These are phyloP conservation scores for Cornus kousa DNA, from an alignment of 148 eudicot species.

Conservation along the genomic window DNA sequence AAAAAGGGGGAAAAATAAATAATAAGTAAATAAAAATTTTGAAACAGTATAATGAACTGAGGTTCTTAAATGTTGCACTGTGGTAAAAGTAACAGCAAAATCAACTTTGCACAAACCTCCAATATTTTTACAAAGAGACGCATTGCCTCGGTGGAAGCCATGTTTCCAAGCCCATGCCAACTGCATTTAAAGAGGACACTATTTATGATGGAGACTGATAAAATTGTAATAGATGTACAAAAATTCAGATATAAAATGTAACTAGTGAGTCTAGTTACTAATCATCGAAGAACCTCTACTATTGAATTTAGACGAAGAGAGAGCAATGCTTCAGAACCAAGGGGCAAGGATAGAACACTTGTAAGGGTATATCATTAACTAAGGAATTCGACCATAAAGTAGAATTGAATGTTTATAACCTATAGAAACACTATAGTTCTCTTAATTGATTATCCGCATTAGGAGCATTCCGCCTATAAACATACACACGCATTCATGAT, in stretches of 20 bases:
- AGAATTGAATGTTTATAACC: no score
- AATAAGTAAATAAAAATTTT: neutral
- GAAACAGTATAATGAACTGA: neutral
- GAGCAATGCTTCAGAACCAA: no score
- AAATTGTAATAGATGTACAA: neutral
- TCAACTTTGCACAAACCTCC: constrained; percentile 54
- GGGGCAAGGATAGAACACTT: no score
- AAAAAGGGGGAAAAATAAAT: neutral
- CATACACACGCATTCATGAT: no score
- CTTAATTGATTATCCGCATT: no score
- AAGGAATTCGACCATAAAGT: no score
- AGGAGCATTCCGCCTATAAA: no score
- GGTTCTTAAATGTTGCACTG: neutral
- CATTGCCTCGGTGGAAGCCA: constrained; percentile 98
- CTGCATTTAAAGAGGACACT: constrained; percentile 38
- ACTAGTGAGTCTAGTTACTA: no score
- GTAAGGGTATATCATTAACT: no score
- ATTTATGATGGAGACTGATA: constrained; percentile 9
- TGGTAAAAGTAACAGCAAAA: neutral
- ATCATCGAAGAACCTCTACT: no score
- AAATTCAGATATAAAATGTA: neutral
- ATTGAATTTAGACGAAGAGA: no score
- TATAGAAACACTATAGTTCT: no score
- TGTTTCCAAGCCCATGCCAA: constrained; percentile 88
- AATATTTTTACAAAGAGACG: constrained; percentile 95